Conservation (phyloP, 352 stramenopile species). For the Globisporangium lucens region DNA sequence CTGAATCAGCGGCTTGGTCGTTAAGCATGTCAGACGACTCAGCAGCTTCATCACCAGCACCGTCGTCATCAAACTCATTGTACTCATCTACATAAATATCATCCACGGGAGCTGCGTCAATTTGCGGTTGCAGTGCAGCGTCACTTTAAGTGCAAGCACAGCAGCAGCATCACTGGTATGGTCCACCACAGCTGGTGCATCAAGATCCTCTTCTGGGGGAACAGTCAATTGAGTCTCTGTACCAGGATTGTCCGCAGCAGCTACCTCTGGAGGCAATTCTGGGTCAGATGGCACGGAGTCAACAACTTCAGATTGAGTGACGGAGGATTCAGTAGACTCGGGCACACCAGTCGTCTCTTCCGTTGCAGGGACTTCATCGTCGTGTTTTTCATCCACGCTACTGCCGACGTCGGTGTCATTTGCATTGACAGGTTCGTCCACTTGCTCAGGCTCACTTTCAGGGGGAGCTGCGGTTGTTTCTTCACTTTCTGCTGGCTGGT, state of each 20-base stretch:
- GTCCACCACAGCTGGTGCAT: not conserved
- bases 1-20: slow-evolving; percentile 11
- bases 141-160: not conserved
- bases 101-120: slow-evolving; percentile 20
- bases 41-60: slow-evolving; percentile 30
- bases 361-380: not conserved
- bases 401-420: not conserved
- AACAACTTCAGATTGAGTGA: not conserved
- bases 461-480: not conserved
- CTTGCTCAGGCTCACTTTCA: not conserved
- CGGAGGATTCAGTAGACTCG: not conserved
- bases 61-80: slow-evolving; percentile 54
- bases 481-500: not conserved
- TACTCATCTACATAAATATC: slow-evolving; percentile 58
- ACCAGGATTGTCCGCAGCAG: not conserved
- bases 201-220: not conserved
- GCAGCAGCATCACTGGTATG: not conserved
- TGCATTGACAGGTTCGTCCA: not conserved
- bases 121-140: not conserved
- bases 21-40: slow-evolving; percentile 21
- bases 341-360: not conserved
- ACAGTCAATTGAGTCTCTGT: not conserved
- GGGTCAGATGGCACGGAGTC: not conserved
- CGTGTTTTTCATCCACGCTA: not conserved
- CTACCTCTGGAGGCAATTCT: not conserved